Percentiles rank a stretch among this genome's conserved stretches.
phyloP scores from a whole-genome alignment of 768 basidiomycete genomes.

The Kwoniella pini region DNA sequence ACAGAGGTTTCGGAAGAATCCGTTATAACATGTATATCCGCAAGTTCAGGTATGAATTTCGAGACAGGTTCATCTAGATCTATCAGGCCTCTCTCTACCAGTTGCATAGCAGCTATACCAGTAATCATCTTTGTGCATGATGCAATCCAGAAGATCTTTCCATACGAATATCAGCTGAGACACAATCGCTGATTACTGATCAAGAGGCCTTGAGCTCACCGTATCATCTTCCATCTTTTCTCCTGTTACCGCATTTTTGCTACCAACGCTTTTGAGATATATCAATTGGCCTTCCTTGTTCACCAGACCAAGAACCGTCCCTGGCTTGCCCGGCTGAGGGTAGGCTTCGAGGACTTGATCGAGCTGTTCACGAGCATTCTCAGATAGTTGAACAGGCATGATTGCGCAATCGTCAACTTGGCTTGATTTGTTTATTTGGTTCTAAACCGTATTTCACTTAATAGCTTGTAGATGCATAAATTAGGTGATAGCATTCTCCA shows the following conservation, averaged over 20 bases:
- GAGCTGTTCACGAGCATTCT: constrained; percentile 4
- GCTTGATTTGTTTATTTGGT: too few species aligned
- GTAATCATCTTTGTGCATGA: constrained; percentile 23
- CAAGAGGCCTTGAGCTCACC: not conserved
- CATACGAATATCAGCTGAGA: not conserved
- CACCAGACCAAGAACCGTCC: constrained; percentile 10
- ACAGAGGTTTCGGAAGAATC: not conserved
- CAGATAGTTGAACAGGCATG: constrained; percentile 16
- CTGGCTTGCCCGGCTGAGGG: constrained; percentile 4
- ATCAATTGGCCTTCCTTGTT: constrained; percentile 15
- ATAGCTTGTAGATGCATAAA: too few species aligned
- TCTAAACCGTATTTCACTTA: too few species aligned
- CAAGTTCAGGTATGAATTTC: constrained; percentile 17
- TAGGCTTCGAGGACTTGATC: constrained; percentile 9
- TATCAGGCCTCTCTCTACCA: constrained; percentile 13
- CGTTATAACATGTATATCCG: constrained; percentile 9
- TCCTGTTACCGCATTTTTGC: constrained; percentile 12
- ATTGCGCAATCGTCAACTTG: not conserved
- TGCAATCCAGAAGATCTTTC: constrained; percentile 20
- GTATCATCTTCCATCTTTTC: constrained; percentile 17
- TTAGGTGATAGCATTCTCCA: too few species aligned
- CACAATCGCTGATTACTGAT: too few species aligned
- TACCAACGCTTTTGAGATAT: constrained; percentile 4
- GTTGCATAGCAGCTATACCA: constrained; percentile 17
- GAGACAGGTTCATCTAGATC: constrained; percentile 9